A percentile compares a stretch with the other conserved stretches of the same genome.
Evolutionary conservation across 805 yeast genomes (phyloP).

Genomic region (Ogataea allantospora): DNA sequence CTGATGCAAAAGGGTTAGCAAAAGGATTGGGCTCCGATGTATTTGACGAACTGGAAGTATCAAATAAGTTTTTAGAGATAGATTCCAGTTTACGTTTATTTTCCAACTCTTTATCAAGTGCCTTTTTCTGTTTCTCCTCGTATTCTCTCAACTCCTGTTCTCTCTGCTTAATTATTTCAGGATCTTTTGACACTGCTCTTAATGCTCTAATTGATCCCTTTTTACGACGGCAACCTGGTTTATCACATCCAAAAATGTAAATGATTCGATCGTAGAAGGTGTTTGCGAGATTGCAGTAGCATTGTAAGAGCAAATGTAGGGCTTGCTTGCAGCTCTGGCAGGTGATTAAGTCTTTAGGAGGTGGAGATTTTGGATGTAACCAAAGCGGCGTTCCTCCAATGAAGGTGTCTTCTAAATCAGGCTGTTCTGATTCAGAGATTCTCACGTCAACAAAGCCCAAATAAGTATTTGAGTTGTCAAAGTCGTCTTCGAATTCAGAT

Average conservation of each 20-base stretch:
- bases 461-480: constrained; percentile 37
- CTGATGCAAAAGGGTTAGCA: constrained; percentile 24
- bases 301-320: constrained; percentile 73
- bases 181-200: constrained; percentile 70
- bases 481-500: constrained; percentile 15
- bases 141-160: constrained; percentile 40
- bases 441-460: constrained; percentile 68
- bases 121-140: constrained; percentile 41
- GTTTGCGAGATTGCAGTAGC: constrained; percentile 73
- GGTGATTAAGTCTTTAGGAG: constrained; percentile 47
- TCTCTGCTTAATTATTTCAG: constrained; percentile 41
- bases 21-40: constrained; percentile 27
- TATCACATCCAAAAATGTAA: constrained; percentile 75
- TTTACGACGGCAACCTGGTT: constrained; percentile 61
- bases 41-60: constrained; percentile 10
- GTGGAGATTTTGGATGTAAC: constrained; percentile 60
- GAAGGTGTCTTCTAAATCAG: constrained; percentile 63
- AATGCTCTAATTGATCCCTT: constrained; percentile 73
- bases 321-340: constrained; percentile 66
- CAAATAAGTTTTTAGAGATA: constrained; percentile 44
- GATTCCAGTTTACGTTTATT: constrained; percentile 41
- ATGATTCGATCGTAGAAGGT: constrained; percentile 75
- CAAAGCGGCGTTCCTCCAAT: constrained; percentile 80
- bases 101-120: constrained; percentile 41
- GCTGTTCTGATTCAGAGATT: constrained; percentile 45